Percentiles rank a stretch among this genome's conserved stretches.
Evolutionary conservation across 768 basidiomycete species (phyloP).

Genomic region (Dacryopinax spathularia): DNA sequence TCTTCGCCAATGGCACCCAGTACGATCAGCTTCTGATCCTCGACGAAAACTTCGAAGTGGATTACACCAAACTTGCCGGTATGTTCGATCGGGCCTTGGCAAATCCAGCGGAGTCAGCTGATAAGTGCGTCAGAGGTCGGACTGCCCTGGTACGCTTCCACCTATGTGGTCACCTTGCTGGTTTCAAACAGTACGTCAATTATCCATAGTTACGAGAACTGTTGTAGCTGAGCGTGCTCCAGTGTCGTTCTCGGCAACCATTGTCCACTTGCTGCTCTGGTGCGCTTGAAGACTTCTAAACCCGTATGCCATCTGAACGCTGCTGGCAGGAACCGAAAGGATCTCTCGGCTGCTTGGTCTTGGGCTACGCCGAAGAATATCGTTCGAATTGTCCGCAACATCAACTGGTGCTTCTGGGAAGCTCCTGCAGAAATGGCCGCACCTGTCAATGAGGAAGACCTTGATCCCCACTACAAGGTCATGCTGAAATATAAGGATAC

Average conservation of each 20-base stretch:
- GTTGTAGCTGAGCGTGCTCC: not conserved
- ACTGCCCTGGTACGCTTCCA: slow-evolving; percentile 30
- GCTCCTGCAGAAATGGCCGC: slow-evolving; percentile 29
- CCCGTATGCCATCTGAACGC: not conserved
- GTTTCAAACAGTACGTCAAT: slow-evolving; percentile 23
- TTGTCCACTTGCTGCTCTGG: not conserved
- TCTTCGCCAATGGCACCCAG: slow-evolving; percentile 35
- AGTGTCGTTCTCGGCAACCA: slow-evolving; percentile 1
- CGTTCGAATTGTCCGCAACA: slow-evolving; percentile 23
- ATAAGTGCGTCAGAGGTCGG: slow-evolving; percentile 6
- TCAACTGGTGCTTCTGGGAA: slow-evolving; percentile 31
- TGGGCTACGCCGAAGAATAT: slow-evolving; percentile 32
- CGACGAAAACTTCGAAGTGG: slow-evolving; percentile 35
- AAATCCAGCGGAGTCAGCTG: not conserved
- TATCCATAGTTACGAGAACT: not conserved
- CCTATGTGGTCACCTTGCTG: slow-evolving; percentile 34
- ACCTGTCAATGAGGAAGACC: slow-evolving; percentile 16
- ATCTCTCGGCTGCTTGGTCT: slow-evolving; percentile 33
- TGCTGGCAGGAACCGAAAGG: slow-evolving; percentile 30
- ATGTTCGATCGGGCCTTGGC: not conserved
- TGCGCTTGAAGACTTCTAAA: not conserved
- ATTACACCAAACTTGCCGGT: slow-evolving; percentile 32
- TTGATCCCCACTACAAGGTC: slow-evolving; percentile 42
- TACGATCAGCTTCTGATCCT: slow-evolving; percentile 43
- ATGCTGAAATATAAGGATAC: slow-evolving; percentile 30